Evolutionary conservation across 805 yeast genomes (phyloP), one percentile per base, ranked within the genome.

Genomic region (Suhomyces sp.): DNA sequence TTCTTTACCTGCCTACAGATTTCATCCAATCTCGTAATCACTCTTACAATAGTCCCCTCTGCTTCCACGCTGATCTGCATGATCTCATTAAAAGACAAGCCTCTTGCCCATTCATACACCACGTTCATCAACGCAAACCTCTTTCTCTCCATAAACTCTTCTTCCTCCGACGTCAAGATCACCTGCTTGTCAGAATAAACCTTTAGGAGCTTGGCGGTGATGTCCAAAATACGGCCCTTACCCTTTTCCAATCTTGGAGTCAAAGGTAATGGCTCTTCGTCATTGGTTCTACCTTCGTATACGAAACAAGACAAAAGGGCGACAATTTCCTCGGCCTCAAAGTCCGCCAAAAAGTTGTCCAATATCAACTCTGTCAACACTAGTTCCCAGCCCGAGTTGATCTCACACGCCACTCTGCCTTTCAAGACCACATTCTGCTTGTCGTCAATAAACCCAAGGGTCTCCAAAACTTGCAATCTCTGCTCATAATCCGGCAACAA

Each of bases 41-140:
- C 98, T 63, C 99, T 81, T 20, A 94, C 99, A 63, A 94, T 94
- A 0, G 97, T 89, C 41, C 99, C 99, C 70, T 94, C 99, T 35
- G 90, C 92, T 61, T 92, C 96, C 17, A 84, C 85, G 52, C 97
- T 89, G 57, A 90, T 79, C 53, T 83, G 86, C 86, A 92, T 94
- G 57, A 94, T 93, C 52, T 90, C 96, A 57, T 87, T 86, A 74
- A 94, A 94, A 0, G 96, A 80, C 86, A 75, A 79, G 2, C 99
- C 99, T 57, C 96, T 79, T 1, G 98, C 97, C 99, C 99, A 94
- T 70, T 94, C 97, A 66, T 93, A 94, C 4, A 93, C 97, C 10
- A 90, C 97, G 65, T 91, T 93, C 69, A 90, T 88, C 62, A 94
- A 77, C 0, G 93, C 96, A 69, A 94, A 94, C 58, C 98, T 76